Evolutionary conservation across 2,329 filamentous ascomycete species (phyloP).

Genomic region (Penicillium frequentans): DNA sequence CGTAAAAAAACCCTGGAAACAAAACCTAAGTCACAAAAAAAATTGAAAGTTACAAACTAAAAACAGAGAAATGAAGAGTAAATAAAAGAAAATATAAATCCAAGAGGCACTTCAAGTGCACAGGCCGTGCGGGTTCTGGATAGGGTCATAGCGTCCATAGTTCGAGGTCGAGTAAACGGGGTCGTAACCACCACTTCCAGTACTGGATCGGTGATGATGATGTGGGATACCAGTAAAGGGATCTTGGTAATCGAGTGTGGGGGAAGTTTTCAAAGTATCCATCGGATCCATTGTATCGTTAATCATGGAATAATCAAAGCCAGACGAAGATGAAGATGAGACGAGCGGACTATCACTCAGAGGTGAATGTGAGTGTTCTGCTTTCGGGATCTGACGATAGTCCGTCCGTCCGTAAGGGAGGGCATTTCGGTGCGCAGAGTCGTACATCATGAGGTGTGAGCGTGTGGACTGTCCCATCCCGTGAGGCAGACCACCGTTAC

Average conservation of each 20-base stretch:
- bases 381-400: constrained; percentile 36
- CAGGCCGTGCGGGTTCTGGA: constrained; percentile 35
- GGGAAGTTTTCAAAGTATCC: constrained; percentile 36
- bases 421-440: constrained; percentile 31
- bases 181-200: constrained; percentile 30
- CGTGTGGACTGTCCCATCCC: constrained; percentile 31
- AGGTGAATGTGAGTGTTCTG: constrained; percentile 41
- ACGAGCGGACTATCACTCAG: constrained; percentile 40
- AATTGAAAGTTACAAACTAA: constrained; percentile 1
- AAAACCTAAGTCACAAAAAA: constrained; percentile 1
- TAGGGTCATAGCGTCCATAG: constrained; percentile 36
- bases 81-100: background rate
- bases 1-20: constrained; percentile 5
- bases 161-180: constrained; percentile 30
- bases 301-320: constrained; percentile 38
- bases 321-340: constrained; percentile 41
- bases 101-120: constrained; percentile 27
- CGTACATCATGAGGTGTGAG: constrained; percentile 37
- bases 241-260: constrained; percentile 37
- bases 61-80: background rate
- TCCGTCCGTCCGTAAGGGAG: constrained; percentile 35
- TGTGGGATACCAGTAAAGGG: constrained; percentile 24
- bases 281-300: constrained; percentile 41
- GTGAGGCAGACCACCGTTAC: constrained; percentile 29
- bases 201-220: constrained; percentile 26